These are phyloP conservation scores for Candida silvicultrix DNA, from an alignment of 805 yeast genomes.

Conservation along the genomic window DNA sequence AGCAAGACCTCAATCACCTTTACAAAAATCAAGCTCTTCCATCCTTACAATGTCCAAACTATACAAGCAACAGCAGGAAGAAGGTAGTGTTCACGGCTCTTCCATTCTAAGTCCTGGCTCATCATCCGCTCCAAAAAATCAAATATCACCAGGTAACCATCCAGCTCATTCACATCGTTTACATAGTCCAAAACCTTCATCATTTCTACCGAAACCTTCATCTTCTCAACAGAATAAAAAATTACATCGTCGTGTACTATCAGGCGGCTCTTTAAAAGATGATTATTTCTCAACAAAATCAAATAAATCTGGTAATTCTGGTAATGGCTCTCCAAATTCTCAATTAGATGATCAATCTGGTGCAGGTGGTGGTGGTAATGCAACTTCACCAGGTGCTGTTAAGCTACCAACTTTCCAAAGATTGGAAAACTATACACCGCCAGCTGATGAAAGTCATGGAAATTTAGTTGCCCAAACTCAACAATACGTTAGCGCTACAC, in stretches of 20 bases:
- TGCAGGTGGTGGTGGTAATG: not conserved
- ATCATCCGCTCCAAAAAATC: not conserved
- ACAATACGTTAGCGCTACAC: not conserved
- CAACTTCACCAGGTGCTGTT: constrained; percentile 7
- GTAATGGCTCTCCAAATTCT: constrained; percentile 2
- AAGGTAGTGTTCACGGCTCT: not conserved
- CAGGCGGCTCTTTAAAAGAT: constrained; percentile 13
- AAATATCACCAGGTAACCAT: not conserved
- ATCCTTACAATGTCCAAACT: constrained; percentile 20
- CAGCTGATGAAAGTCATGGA: not conserved
- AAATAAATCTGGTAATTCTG: not conserved
- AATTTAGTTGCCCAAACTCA: not conserved
- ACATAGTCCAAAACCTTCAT: constrained; percentile 1
- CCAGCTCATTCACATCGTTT: not conserved
- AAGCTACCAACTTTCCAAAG: constrained; percentile 18
- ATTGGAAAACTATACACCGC: constrained; percentile 4
- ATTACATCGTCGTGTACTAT: constrained; percentile 18
- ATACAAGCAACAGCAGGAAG: constrained; percentile 13
- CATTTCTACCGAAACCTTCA: constrained; percentile 2
- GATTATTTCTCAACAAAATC: constrained; percentile 9
- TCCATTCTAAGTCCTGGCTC: not conserved
- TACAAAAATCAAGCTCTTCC: constrained; percentile 16
- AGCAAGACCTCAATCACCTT: not conserved
- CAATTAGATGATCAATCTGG: not conserved
- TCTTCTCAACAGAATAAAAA: constrained; percentile 7